Base-by-base conservation (phyloP, 2,329 filamentous ascomycete species). In the Exophiala bonariae region DNA sequence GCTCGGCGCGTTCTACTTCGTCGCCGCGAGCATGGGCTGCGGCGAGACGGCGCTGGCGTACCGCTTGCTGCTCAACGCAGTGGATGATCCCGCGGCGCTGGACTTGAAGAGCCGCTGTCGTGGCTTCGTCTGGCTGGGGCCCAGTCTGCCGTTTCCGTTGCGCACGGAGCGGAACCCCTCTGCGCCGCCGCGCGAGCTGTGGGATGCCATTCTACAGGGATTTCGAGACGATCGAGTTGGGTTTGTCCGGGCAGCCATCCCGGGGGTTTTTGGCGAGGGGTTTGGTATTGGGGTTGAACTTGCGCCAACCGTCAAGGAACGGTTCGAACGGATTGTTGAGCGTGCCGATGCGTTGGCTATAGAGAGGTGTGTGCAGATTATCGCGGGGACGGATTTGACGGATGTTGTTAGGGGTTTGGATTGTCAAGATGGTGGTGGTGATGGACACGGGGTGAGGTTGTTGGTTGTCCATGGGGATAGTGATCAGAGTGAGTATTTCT, bases 21-120 rank as follows among this genome's bases (percentile, higher is more conserved):
- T 63, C 5, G 57, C 55, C 3, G 47, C 56, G 7, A 63, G 61
- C 42, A 64, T 64, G 61, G 62, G 62, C 1, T 60, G 60, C 31
- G 61, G 61, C 2, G 61, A 64, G 40, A 59, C 54, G 6, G 41
- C 63, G 19, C 50, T 63, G 26, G 58, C 60, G 10, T 58, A 61
- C 43, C 52, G 57, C 26, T 32, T 32, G 4, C 42, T 54, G 47
- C 20, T 39, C 16, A 54, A 53, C 36, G 6, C n/a, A n/a, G n/a
- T n/a, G n/a, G n/a, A n/a, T n/a, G n/a, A n/a, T n/a, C 18, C 32
- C 7, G n/a, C 8, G 11, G 18, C 16, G 10, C 35, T 17, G 11
- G 49, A 53, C 10, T 19, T 54, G 6, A 18, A 46, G 26, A 31
- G 43, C 14, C 33, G 37, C 26, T 52, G 49, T 26, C 39, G 58